Base-by-base conservation (phyloP, 495 filamentous ascomycete genomes). In the Xylaria castorea region DNA sequence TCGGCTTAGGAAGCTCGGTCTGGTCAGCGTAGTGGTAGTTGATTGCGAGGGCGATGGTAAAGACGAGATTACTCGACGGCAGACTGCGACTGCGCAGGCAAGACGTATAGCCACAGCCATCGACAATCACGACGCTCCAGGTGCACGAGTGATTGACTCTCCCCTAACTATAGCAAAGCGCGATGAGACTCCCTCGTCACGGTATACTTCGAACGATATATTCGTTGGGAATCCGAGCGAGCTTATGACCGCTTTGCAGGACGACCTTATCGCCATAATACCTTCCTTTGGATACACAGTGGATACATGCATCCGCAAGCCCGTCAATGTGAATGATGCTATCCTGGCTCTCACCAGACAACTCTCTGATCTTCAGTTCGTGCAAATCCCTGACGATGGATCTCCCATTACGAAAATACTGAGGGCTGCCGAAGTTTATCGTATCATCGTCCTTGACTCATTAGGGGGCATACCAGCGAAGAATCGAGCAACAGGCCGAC, bases 381-480 rank as follows among this genome's bases (percentile, higher is more conserved):
- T 78, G 16, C 76, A 73, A 4, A 51, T 66, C 5, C 38, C 71
- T 0, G 84, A 89, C 44, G 84, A 87, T 65, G 85, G 88, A 65
- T 81, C 84, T 4, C 73, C 79, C 38, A 48, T 80, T 4, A 86
- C 81, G 42, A 83, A 88, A 50, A 74, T 78, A 27, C 83, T 89
- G 44, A 77, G 79, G 42, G 71, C 77, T 22, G 88, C 93, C 3
- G 86, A 89, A 8, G 82, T 98, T 2, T 96, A 98, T 75, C 87
- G 96, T 4, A 85, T 99, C 34, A 95, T 99, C 75, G 85, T 98
- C 32, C 85, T 99, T 20, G 97, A 99, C 81, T 92, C 93, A 0
- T 79, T 92, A 2, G 96, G 96, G 6, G 96, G 97, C 9, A 94
- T 96, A 64, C 97, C 96, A 1, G 87, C 92, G 0, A 86, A 83